Base-by-base conservation (phyloP, 2,329 filamentous ascomycete genomes). In the Aspergillus clavatus region DNA sequence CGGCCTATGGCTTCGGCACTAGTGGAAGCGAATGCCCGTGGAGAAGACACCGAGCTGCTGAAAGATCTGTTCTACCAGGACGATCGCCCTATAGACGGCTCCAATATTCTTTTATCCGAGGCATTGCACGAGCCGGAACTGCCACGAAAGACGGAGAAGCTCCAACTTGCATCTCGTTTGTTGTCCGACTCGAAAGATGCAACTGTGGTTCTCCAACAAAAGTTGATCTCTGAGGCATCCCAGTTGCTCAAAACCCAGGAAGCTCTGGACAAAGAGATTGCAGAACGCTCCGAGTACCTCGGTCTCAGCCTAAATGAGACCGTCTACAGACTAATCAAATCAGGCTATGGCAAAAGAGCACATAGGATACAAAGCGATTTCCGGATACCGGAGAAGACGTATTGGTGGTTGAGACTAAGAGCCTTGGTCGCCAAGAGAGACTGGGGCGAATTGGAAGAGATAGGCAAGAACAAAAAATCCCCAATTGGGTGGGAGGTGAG, bases 11-110 rank as follows among this genome's bases (percentile, higher is more conserved):
- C 93, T 3, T 89, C 88, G 2, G 88, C 93, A 0, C 79, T 98
- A 8, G 87, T 98, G 19, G 93, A 98, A 67, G 80, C 89, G 1
- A 85, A 84, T 0, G 91, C 93, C 0, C 75, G 79, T 40, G 82
- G 87, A 40, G 86, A 95, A 58, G 89, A 95, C 57, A 78, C 80
- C 0, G 82, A 86, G 43, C 69, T 98, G 18, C 80, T 98, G 21
- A 98, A 97, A 61, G 93, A 97, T 62, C 75, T 98, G 3, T 98
- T 93, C 71, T 98, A 98, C 65, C 93, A 97, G 70, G 93, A 97
- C 59, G 93, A 98, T 64, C 82, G 91, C 4, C 82, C 90, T 3
- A 74, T 89, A 4, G 93, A 97, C 53, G 89, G 93, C 3, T 87
- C 91, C 0, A 86, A 89, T 46, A 82, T 98, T 2, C 86, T 97